Conservation (phyloP, 495 filamentous ascomycete species). For the Usnea hakonensis region DNA sequence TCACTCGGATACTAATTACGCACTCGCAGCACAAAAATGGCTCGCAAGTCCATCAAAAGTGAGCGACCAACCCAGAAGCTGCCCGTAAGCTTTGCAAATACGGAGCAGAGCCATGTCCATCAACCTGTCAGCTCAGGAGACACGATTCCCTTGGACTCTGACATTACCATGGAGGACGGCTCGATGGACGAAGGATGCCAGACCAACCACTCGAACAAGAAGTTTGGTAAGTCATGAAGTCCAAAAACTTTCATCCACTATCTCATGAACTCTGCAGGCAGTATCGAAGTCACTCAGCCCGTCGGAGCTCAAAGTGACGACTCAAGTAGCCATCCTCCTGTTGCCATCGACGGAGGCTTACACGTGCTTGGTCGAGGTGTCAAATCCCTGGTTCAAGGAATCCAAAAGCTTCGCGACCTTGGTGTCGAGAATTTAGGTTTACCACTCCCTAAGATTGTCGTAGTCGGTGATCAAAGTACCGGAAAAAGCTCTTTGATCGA, state of each 20-base stretch:
- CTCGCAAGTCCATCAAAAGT: constrained; percentile 8
- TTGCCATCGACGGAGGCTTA: constrained; percentile 18
- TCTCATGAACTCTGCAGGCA: background rate
- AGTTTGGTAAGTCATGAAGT: background rate
- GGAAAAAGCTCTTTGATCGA: constrained; percentile 79
- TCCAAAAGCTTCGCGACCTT: constrained; percentile 40
- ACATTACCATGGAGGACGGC: constrained; percentile 5
- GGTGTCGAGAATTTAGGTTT: constrained; percentile 50
- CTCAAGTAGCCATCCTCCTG: background rate
- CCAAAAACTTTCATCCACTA: too few relatives aligned
- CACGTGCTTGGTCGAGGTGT: constrained; percentile 35
- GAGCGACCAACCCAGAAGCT: background rate
- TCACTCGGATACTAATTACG: background rate
- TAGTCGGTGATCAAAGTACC: constrained; percentile 73
- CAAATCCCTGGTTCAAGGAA: constrained; percentile 37
- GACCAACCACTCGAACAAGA: background rate
- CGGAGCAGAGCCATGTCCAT: background rate
- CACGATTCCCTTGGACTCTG: constrained; percentile 9
- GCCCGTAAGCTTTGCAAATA: background rate
- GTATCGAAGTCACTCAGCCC: background rate
- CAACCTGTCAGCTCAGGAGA: constrained; percentile 10
- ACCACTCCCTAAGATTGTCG: constrained; percentile 63
- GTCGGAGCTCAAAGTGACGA: background rate
- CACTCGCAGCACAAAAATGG: constrained; percentile 1
- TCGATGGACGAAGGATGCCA: background rate